Base-by-base conservation (phyloP, 192 early-diverging fungal species). In the Rhizophagus clarus region DNA sequence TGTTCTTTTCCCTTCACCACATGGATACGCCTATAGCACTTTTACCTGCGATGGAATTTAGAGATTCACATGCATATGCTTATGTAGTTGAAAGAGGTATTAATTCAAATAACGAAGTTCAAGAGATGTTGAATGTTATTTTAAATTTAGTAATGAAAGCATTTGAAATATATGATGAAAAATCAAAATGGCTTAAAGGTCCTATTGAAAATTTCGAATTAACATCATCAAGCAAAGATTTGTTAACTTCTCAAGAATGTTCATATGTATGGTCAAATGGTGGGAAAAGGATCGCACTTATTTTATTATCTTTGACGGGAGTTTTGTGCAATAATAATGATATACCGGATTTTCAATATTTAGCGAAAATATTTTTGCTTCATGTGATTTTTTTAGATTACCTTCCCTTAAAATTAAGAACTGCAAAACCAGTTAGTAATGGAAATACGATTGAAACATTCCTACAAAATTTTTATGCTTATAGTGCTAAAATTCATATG, bases 321-420 rank as follows among this genome's bases (percentile, higher is more conserved):
- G 31, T 72, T 29, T 72, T 72, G n/a, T 49, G 42, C 1, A 26
- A 45, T 29, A 72, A 49, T 29, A 9, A 7, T 24, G 51, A 20
- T 22, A 28, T 20, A 1, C 68, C 17, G 4, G 34, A 37, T 22
- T 72, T 49, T 51, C 3, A 24, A 12, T 51, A 37, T 1, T n/a
- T 72, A 15, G 40, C 71, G 5, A 72, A 61, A n/a, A 3, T 63
- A 22, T 81, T 81, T 69, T 64, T 81, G 8, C 31, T 77, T 29
- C 81, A 82, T 51, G 22, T 61, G 22, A 24, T 72, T 12, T 31
- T 79, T 40, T 61, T 82, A n/a, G 70, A 82, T 32, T 34, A 79
- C 42, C 29, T 82, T 56, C 28, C 81, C 17, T 75, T 82, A 22
- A 34, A 79, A 22, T 32, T 12, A 40, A 66, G 81, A 5, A 42